These are phyloP conservation scores for Hysterium pulicare DNA, from an alignment of 2,329 filamentous ascomycete species.

Conservation along the genomic window DNA sequence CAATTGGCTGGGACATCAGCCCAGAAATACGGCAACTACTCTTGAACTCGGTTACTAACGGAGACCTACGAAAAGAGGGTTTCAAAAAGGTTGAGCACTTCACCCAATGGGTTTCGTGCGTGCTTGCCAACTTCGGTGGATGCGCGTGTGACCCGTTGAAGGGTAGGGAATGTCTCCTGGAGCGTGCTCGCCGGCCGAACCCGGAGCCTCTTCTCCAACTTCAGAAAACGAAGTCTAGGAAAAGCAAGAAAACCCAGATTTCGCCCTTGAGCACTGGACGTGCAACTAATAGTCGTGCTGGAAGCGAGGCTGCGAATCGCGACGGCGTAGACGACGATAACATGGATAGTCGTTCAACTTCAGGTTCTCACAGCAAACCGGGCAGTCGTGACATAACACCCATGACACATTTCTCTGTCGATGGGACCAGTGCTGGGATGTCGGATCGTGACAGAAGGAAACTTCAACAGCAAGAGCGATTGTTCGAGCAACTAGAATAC, in stretches of 20 bases:
- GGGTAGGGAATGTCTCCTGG: slow-evolving; percentile 34
- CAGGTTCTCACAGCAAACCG: slow-evolving; percentile 54
- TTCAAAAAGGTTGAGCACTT: slow-evolving; percentile 62
- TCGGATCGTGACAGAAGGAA: slow-evolving; percentile 62
- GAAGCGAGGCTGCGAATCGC: slow-evolving; percentile 54
- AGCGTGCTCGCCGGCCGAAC: slow-evolving; percentile 32
- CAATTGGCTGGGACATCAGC: slow-evolving; percentile 57
- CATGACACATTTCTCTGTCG: slow-evolving; percentile 49
- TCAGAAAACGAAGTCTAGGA: slow-evolving; percentile 46
- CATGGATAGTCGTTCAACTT: slow-evolving; percentile 55
- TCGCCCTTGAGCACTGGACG: slow-evolving; percentile 54
- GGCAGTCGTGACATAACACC: slow-evolving; percentile 62
- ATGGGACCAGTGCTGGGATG: slow-evolving; percentile 49
- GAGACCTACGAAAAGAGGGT: slow-evolving; percentile 55
- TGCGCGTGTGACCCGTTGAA: slow-evolving; percentile 63
- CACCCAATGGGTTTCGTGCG: slow-evolving; percentile 62
- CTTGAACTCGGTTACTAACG: slow-evolving; percentile 61
- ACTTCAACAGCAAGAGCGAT: slow-evolving; percentile 59
- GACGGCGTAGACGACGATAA: slow-evolving; percentile 54
- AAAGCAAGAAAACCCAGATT: slow-evolving; percentile 47
- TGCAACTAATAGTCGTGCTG: slow-evolving; percentile 56
- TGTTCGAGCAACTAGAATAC: slow-evolving; percentile 59
- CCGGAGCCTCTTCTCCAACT: slow-evolving; percentile 18
- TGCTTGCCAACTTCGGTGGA: slow-evolving; percentile 74
- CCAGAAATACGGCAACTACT: slow-evolving; percentile 52